phyloP scores from a whole-genome alignment of 768 basidiomycete genomes.

The Rhizopogon rudus region DNA sequence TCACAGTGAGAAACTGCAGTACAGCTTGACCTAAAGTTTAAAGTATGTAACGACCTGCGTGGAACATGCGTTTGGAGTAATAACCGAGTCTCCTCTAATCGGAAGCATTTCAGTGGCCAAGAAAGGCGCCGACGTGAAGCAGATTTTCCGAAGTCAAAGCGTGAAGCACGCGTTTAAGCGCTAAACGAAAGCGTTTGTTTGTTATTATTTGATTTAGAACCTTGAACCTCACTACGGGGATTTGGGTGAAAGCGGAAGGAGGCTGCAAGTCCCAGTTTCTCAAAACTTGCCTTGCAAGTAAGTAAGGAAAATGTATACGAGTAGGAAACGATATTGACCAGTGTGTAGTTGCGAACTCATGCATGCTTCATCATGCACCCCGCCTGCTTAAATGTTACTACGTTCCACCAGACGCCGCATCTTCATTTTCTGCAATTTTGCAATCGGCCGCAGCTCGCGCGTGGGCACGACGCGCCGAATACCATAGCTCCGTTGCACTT shows the following conservation, averaged over 20 bases:
- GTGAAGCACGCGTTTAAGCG: too few species aligned
- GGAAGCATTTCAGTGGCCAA: too few species aligned
- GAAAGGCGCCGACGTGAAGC: too few species aligned
- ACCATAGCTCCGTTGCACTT: not conserved
- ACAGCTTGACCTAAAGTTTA: not conserved
- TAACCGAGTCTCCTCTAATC: too few species aligned
- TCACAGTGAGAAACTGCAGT: not conserved
- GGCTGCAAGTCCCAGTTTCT: not conserved
- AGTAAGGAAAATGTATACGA: slow-evolving; percentile 1
- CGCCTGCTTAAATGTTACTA: slow-evolving; percentile 15
- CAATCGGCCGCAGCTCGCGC: slow-evolving; percentile 48
- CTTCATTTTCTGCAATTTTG: slow-evolving; percentile 34
- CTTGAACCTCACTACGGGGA: not conserved
- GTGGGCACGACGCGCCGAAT: slow-evolving; percentile 32
- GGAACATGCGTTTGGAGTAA: too few species aligned
- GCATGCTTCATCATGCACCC: slow-evolving; percentile 38
- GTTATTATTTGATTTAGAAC: not conserved
- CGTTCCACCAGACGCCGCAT: slow-evolving; percentile 6
- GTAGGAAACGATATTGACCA: not conserved
- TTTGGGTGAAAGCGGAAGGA: not conserved
- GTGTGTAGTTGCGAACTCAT: slow-evolving; percentile 18
- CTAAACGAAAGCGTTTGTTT: not conserved
- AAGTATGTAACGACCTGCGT: too few species aligned
- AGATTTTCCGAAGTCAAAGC: too few species aligned
- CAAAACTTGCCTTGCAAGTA: slow-evolving; percentile 3